Base-by-base conservation (phyloP, 2,329 filamentous ascomycete species). In the Fusarium palustre region DNA sequence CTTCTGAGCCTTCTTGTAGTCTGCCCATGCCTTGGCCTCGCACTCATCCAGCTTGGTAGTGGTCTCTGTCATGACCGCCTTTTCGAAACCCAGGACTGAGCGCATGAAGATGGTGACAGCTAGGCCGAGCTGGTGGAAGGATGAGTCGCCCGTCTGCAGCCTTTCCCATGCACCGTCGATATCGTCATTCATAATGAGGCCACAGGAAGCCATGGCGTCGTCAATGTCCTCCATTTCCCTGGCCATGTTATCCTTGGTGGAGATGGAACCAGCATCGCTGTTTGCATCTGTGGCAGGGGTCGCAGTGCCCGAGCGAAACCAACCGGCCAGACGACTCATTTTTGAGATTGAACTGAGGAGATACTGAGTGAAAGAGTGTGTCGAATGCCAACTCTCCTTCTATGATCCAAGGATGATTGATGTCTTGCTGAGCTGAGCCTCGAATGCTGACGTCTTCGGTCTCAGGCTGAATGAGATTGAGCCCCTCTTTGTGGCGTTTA, bases 41-140 rank as follows among this genome's bases (percentile, higher is more conserved):
- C 93, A 93, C 45, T 91, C 88, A 52, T 85, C 86, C 28, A 99
- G 85, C 49, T 88, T 86, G 28, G 88, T 86, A 16, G 89, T 88
- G 24, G 96, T 93, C 82, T 97, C 90, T 59, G 88, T 89, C 91
- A 98, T 96, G 70, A 97, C 86, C 5, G 96, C 90, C 79, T 97
- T 94, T 80, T 98, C 96, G 74, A 97, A 96, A 3, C 94, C 94
- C 2, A 98, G 82, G 4, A 96, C 91, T 20, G 94, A 94, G 72
- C 90, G 87, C 79, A 98, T 90, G 77, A 98, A 98, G 45, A 88
- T 89, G 22, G 94, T 90, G 34, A 97, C 90, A 54, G 93, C 91
- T 70, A 90, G 85, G 31, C 94, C 94, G 34, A 98, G 85, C 82
- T 91, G 84, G 80, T 99, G 96, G 76, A 97, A 98, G n/a, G 92